Conservation (phyloP, 306 rosid species). For the Citrullus colocynthis region DNA sequence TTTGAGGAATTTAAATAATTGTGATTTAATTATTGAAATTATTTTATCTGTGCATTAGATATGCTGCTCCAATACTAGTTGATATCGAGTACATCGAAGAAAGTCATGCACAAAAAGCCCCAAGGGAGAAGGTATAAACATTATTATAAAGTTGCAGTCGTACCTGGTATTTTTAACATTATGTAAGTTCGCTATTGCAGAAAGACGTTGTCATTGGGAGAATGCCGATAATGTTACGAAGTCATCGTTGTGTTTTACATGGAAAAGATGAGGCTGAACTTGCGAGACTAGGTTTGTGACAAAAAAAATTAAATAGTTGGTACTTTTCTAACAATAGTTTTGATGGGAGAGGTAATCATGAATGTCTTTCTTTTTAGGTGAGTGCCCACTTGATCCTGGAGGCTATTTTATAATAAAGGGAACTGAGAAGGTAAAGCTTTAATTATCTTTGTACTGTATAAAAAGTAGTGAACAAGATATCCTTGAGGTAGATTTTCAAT, state of each 20-base stretch:
- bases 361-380: constrained; percentile 30
- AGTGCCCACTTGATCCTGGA: constrained; percentile 96
- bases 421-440: constrained; percentile 68
- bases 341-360: neutral
- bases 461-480: neutral
- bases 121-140: constrained; percentile 31
- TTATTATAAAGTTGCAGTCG: neutral
- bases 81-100: constrained; percentile 54
- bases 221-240: constrained; percentile 86
- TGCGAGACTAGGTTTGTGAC: constrained; percentile 57
- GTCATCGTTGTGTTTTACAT: constrained; percentile 54
- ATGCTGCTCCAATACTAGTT: constrained; percentile 63
- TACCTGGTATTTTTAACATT: neutral
- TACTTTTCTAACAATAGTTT: neutral
- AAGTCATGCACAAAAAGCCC: constrained; percentile 26
- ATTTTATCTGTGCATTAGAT: constrained; percentile 27
- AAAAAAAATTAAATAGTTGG: neutral
- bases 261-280: constrained; percentile 78
- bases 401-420: constrained; percentile 90
- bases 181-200: constrained; percentile 21
- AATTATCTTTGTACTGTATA: neutral
- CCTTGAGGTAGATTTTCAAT: neutral
- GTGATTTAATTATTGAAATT: neutral
- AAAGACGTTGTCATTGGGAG: constrained; percentile 43
- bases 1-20: neutral